phyloP scores from a whole-genome alignment of 805 yeast genomes.

The Candida berthetii region DNA sequence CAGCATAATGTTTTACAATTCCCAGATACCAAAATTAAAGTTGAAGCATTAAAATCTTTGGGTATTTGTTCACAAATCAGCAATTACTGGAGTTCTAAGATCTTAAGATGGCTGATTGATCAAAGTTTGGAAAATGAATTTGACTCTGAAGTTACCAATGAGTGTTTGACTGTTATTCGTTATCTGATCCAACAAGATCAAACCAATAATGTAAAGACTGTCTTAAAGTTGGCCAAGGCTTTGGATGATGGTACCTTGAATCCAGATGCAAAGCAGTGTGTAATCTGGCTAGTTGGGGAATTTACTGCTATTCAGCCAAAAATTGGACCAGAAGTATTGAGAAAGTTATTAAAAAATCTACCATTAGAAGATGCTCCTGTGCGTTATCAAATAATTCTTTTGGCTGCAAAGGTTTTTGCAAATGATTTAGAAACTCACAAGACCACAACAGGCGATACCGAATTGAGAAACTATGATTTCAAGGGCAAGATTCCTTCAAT shows the following conservation, averaged over 20 bases:
- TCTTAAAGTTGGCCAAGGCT: conserved; percentile 41
- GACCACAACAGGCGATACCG: conserved; percentile 14
- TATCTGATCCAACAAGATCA: conserved; percentile 63
- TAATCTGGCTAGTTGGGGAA: conserved; percentile 91
- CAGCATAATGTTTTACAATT: conserved; percentile 43
- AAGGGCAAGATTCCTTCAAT: conserved; percentile 37
- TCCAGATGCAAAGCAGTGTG: conserved; percentile 66
- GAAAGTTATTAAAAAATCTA: conserved; percentile 50
- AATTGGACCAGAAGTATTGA: conserved; percentile 71
- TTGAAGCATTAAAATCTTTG: conserved; percentile 53
- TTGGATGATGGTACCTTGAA: conserved; percentile 21
- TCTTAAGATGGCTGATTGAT: conserved; percentile 59
- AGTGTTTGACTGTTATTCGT: conserved; percentile 67
- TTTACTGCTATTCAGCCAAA: conserved; percentile 40
- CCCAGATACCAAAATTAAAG: conserved; percentile 19
- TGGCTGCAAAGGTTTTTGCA: conserved; percentile 69
- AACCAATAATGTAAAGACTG: conserved; percentile 43
- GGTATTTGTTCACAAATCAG: conserved; percentile 51
- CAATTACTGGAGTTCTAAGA: conserved; percentile 41
- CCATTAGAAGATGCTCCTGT: conserved; percentile 50
- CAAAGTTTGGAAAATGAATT: conserved; percentile 29
- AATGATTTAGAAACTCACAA: conserved; percentile 41
- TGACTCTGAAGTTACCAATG: conserved; percentile 39
- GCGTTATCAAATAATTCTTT: conserved; percentile 61
- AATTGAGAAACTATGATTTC: conserved; percentile 23